Conservation (phyloP, 1,284 basidiomycete genomes). For the Thecaphora thlaspeos region DNA sequence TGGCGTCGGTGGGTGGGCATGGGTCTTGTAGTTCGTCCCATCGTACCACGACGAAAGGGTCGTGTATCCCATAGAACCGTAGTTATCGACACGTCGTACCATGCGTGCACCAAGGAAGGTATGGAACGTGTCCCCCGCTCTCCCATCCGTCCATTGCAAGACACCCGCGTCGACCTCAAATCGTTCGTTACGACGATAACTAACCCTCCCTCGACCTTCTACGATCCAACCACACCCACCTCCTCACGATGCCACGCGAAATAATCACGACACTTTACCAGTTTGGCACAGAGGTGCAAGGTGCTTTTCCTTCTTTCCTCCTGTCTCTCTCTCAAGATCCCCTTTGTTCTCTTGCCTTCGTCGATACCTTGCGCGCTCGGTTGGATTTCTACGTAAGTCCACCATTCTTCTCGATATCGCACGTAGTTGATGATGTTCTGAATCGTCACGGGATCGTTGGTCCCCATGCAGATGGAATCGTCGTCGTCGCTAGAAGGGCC, state of each 20-base stretch:
- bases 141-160: no score
- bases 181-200: no score
- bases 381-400: slow-evolving; percentile 33
- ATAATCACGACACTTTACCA: slow-evolving; percentile 30
- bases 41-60: no score
- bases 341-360: slow-evolving; percentile 3
- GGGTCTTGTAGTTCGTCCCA: no score
- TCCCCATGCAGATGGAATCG: slow-evolving; percentile 25
- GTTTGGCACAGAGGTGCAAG: slow-evolving; percentile 17
- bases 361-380: neutral
- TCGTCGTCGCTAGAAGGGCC: neutral
- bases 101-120: no score
- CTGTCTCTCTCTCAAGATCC: slow-evolving; percentile 30
- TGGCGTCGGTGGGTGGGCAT: no score
- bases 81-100: no score
- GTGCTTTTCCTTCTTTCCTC: slow-evolving; percentile 24
- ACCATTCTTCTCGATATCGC: slow-evolving; percentile 16
- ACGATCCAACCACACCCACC: no score
- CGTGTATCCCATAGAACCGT: no score
- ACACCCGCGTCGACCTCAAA: no score
- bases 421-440: slow-evolving; percentile 19
- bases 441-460: slow-evolving; percentile 25
- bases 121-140: no score
- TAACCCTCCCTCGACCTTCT: no score
- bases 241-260: slow-evolving; percentile 40